A percentile compares a stretch with the other conserved stretches of the same genome.
Conservation (phyloP, 345 rosid genomes). For the Hevea brasiliensis region DNA sequence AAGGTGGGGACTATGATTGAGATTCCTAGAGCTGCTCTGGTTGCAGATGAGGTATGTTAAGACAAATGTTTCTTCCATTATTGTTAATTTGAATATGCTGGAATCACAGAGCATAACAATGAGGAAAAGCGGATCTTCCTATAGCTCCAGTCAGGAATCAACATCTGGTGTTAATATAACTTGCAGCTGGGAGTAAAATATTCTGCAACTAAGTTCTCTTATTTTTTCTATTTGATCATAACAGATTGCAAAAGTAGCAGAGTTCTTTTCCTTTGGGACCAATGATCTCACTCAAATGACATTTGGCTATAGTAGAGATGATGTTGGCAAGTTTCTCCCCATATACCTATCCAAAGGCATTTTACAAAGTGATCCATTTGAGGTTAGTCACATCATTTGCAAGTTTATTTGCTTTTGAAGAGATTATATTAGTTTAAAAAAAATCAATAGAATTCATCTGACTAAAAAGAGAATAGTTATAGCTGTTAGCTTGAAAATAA, state of each 20-base stretch:
- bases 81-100: not conserved
- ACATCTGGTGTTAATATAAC: not conserved
- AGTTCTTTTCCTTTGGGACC: conserved; percentile 95
- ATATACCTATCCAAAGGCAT: conserved; percentile 74
- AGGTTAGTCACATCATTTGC: conserved; percentile 38
- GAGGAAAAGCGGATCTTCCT: not conserved
- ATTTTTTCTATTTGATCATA: conserved; percentile 9
- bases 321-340: conserved; percentile 88
- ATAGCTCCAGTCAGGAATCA: not conserved
- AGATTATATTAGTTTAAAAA: not conserved
- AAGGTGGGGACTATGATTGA: conserved; percentile 98
- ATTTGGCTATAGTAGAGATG: conserved; percentile 89
- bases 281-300: conserved; percentile 97
- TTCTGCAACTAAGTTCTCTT: not conserved
- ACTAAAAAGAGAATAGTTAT: not conserved
- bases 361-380: conserved; percentile 79
- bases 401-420: not conserved
- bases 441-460: not conserved
- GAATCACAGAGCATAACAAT: not conserved
- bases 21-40: conserved; percentile 91
- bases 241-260: conserved; percentile 85
- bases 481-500: conserved; percentile 1
- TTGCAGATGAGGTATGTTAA: conserved; percentile 78
- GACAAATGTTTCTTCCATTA: not conserved
- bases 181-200: not conserved